phyloP scores from a whole-genome alignment of 2,329 filamentous ascomycete genomes.

The Pseudogymnoascus sp. region DNA sequence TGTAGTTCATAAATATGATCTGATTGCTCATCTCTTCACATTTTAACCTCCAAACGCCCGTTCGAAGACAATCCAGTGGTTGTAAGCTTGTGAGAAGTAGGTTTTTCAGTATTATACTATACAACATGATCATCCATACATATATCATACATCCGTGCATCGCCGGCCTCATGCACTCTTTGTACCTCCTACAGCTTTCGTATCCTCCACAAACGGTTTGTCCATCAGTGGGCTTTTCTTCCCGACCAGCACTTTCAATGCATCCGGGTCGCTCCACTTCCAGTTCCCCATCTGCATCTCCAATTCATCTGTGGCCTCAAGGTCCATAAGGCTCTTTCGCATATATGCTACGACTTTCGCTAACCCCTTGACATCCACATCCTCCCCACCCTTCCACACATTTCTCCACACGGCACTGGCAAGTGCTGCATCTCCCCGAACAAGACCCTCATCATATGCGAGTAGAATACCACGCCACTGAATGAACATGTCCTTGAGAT shows the following conservation, averaged over 20 bases:
- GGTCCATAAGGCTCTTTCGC: slow-evolving; percentile 44
- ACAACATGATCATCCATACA: slow-evolving; percentile 7
- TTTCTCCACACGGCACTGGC: slow-evolving; percentile 88
- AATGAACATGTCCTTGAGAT: slow-evolving; percentile 80
- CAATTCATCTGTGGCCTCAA: slow-evolving; percentile 46
- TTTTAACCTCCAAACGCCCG: neutral
- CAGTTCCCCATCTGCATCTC: slow-evolving; percentile 40
- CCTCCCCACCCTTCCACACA: slow-evolving; percentile 65
- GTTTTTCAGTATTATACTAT: slow-evolving; percentile 8
- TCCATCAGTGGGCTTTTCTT: slow-evolving; percentile 34
- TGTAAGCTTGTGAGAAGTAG: neutral
- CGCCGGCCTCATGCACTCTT: neutral
- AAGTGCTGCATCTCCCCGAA: slow-evolving; percentile 67
- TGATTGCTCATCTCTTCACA: neutral
- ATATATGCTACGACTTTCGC: slow-evolving; percentile 56
- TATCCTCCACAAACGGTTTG: slow-evolving; percentile 25
- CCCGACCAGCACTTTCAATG: slow-evolving; percentile 31
- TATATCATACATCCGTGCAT: slow-evolving; percentile 6
- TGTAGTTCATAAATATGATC: neutral
- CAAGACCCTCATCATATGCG: slow-evolving; percentile 74
- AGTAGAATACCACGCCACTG: slow-evolving; percentile 85
- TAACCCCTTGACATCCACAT: slow-evolving; percentile 52
- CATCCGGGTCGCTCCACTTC: slow-evolving; percentile 40
- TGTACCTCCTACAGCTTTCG: neutral
- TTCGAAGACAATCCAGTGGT: neutral